phyloP scores from a whole-genome alignment of 225 moss, liverwort and hornwort genomes.

The Climacium dendroides region DNA sequence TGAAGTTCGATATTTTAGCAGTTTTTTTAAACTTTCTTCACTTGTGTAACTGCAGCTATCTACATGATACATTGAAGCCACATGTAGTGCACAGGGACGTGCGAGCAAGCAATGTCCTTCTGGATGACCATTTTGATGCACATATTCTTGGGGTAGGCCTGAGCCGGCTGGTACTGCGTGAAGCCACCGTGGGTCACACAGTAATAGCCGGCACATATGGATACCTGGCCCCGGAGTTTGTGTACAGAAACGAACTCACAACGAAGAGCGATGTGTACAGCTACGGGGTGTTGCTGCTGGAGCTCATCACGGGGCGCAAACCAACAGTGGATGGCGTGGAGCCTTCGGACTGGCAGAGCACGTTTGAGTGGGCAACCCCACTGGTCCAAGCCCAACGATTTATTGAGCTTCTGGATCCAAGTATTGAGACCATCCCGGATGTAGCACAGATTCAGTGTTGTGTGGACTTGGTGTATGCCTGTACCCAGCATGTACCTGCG shows the following conservation, averaged over 20 bases:
- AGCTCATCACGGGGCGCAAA: constrained; percentile 79
- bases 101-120: constrained; percentile 72
- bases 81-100: constrained; percentile 83
- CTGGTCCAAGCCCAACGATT: constrained; percentile 81
- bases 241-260: constrained; percentile 83
- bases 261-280: constrained; percentile 93
- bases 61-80: constrained; percentile 88
- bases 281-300: constrained; percentile 81
- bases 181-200: constrained; percentile 56
- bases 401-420: constrained; percentile 64
- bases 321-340: constrained; percentile 60
- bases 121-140: constrained; percentile 69
- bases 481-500: constrained; percentile 87
- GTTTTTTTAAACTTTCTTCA: not conserved
- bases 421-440: constrained; percentile 48
- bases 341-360: constrained; percentile 61
- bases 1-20: not conserved
- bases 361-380: constrained; percentile 92
- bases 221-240: constrained; percentile 78
- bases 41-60: constrained; percentile 30
- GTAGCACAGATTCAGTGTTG: constrained; percentile 68
- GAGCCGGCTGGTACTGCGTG: constrained; percentile 65
- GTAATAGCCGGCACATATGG: constrained; percentile 86
- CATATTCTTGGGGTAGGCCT: constrained; percentile 77
- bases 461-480: constrained; percentile 73